Evolutionary conservation across 2,329 filamentous ascomycete genomes (phyloP).

Genomic region (Fusarium marasasianum): DNA sequence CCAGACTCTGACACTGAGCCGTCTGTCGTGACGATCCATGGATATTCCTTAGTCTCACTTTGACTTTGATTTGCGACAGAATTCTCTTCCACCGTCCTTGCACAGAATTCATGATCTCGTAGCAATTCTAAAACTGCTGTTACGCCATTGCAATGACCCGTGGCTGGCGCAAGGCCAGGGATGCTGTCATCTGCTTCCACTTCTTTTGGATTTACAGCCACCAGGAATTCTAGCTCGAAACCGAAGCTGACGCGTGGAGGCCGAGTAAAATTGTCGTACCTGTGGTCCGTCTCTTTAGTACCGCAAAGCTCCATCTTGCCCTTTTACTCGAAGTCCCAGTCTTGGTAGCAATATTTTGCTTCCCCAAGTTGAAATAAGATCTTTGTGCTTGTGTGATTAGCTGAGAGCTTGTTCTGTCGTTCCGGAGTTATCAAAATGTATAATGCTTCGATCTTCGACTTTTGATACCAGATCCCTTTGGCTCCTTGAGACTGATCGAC

Average conservation of each 20-base stretch:
- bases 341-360: background rate
- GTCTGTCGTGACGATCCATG: slow-evolving; percentile 22
- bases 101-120: background rate
- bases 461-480: background rate
- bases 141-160: background rate
- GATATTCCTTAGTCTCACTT: background rate
- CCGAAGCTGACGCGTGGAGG: slow-evolving; percentile 35
- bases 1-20: background rate
- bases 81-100: background rate
- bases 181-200: slow-evolving; percentile 1
- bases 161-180: slow-evolving; percentile 1
- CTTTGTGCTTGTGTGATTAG: background rate
- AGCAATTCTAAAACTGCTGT: background rate
- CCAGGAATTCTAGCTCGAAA: slow-evolving; percentile 34
- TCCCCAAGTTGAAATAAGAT: background rate
- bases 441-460: background rate
- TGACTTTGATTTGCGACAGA: background rate
- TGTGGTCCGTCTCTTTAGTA: background rate
- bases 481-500: background rate
- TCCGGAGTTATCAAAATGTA: background rate
- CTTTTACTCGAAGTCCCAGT: background rate
- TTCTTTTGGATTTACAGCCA: background rate
- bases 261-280: slow-evolving; percentile 14
- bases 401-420: background rate
- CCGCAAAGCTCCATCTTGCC: background rate